These are phyloP conservation scores for Epichloe elymi DNA, from an alignment of 2,329 filamentous ascomycete species.

Conservation along the genomic window DNA sequence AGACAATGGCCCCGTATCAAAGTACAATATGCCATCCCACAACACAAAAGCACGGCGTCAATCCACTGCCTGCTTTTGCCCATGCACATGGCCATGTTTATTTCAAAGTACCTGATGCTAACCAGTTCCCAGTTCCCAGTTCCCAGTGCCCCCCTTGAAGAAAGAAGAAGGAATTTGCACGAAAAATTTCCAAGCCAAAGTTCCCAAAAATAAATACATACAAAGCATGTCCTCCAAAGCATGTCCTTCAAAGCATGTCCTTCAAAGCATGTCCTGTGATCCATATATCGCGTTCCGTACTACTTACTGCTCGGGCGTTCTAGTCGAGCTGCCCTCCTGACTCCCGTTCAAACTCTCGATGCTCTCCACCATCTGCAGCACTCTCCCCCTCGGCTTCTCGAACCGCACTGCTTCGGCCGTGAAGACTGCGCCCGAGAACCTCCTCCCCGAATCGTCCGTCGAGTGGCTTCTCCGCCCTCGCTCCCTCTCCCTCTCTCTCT, in stretches of 20 bases:
- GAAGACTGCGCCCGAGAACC: conserved; percentile 22
- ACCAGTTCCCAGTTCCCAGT: too few species aligned
- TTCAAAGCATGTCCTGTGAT: neutral
- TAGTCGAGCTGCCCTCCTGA: conserved; percentile 25
- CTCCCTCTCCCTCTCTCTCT: too few species aligned
- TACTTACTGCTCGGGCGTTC: neutral
- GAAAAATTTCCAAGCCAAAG: neutral
- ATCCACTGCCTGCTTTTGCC: too few species aligned
- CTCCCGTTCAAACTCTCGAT: conserved; percentile 34
- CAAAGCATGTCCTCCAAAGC: neutral
- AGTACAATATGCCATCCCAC: too few species aligned
- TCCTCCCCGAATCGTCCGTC: conserved; percentile 17
- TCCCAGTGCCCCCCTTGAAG: too few species aligned
- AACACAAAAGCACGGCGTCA: too few species aligned
- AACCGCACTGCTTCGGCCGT: conserved; percentile 35
- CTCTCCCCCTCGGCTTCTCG: conserved; percentile 30
- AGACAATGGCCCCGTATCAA: too few species aligned
- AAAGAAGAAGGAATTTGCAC: neutral
- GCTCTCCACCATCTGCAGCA: conserved; percentile 42
- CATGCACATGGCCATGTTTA: too few species aligned
- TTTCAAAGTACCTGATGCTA: neutral
- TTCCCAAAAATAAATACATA: neutral
- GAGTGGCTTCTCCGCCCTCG: conserved; percentile 12
- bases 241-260: neutral
- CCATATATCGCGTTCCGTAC: neutral